phyloP scores from a whole-genome alignment of 108 stramenopile species.

The Pseudonitzschia delicatissima region DNA sequence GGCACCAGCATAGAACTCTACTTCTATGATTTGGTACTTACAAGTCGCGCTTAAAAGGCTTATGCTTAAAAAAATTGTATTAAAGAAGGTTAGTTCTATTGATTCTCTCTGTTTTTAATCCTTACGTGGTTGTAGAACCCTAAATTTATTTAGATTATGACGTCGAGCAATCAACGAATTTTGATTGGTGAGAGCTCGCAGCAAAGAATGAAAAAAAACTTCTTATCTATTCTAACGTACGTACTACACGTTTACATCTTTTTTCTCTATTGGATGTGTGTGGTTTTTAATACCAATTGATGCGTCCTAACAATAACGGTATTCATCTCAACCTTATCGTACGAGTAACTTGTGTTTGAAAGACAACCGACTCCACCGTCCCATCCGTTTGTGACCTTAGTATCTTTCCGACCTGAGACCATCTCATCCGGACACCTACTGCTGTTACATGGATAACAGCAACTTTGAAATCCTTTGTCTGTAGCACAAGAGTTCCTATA shows the following conservation, averaged over 20 bases:
- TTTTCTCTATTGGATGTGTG: too few relatives aligned
- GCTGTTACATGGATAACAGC: background rate
- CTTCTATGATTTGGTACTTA: too few relatives aligned
- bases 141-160: background rate
- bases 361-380: background rate
- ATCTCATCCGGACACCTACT: background rate
- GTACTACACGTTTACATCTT: too few relatives aligned
- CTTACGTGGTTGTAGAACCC: background rate
- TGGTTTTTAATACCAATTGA: too few relatives aligned
- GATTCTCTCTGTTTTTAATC: background rate
- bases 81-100: background rate
- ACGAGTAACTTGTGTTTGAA: too few relatives aligned
- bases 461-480: background rate
- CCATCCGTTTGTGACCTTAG: background rate
- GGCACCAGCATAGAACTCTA: too few relatives aligned
- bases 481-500: too few relatives aligned
- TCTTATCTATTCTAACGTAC: background rate
- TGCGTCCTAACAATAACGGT: too few relatives aligned
- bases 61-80: background rate
- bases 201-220: background rate
- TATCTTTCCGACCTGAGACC: background rate
- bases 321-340: too few relatives aligned
- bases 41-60: too few relatives aligned
- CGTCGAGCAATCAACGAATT: slow-evolving; percentile 5
- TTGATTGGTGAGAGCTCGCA: background rate